Base-by-base conservation (phyloP, 2,329 filamentous ascomycete genomes). In the Pochonia chlamydosporia region DNA sequence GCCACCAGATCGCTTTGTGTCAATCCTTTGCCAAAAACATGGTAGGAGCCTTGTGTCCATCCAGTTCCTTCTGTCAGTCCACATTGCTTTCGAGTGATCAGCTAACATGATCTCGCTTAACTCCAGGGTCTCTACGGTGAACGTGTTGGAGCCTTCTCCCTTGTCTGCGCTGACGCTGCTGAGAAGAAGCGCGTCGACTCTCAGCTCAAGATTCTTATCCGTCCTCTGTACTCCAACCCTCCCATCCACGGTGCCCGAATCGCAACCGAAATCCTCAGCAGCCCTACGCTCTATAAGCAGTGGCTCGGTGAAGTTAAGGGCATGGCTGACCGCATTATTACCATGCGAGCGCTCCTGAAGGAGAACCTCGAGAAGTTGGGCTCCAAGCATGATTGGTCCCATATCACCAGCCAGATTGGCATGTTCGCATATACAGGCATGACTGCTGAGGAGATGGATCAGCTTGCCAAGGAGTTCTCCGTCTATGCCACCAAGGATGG, bases 11-110 rank as follows among this genome's bases (percentile, higher is more conserved):
- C 65, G 84, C 83, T 64, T 82, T 97, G 54, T 85, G 87, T 62
- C 92, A 97, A 76, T 93, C 87, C 46, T 97, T 97, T 70, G 92
- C 92, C 68, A 97, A 97, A 86, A 99, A 99, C 82, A 97, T 99
- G 92, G 85, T 88, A 69, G 57, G 74, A 54, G 24, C 23, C 25
- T 6, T 8, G n/a, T 2, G 24, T 21, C 10, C 2, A 25, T 23
- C 11, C 20, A 5, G 5, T 35, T 23, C 18, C 13, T 30, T 37
- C 14, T 47, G n/a, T 45, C 45, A 26, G 28, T 16, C 16, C 18
- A 31, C 18, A 8, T 40, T 8, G 33, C 25, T 24, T 26, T 7
- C 35, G 9, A 28, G 18, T 23, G 6, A 8, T 20, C 14, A 3
- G 20, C 33, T 21, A 37, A 16, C 14, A 30, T 18, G 21, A 13